Conservation (phyloP, 2,329 filamentous ascomycete species). For the Paraphoma sp. region DNA sequence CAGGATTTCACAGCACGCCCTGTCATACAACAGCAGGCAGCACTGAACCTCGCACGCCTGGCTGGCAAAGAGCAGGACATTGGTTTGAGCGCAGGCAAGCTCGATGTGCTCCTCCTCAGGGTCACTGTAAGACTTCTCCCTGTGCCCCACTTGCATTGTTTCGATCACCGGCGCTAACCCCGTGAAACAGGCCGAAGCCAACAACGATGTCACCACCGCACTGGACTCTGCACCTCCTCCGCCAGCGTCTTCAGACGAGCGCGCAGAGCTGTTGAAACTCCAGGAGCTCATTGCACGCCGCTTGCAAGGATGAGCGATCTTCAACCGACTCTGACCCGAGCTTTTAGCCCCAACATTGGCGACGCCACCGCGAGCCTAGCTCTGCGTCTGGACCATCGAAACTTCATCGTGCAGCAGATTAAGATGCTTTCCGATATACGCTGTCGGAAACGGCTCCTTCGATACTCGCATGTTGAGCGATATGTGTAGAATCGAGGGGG, state of each 20-base stretch:
- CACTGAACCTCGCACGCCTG: conserved; percentile 68
- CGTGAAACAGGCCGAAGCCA: conserved; percentile 50
- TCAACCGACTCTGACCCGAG: conserved; percentile 18
- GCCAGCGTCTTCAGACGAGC: conserved; percentile 32
- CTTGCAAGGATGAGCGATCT: conserved; percentile 30
- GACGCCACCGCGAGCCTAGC: conserved; percentile 23
- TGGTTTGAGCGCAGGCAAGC: conserved; percentile 54
- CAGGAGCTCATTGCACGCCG: conserved; percentile 41
- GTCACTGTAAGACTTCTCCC: conserved; percentile 64
- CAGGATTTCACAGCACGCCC: conserved; percentile 38
- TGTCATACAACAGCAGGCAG: conserved; percentile 69
- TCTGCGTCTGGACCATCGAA: conserved; percentile 24
- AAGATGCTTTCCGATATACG: conserved; percentile 5
- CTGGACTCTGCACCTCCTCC: conserved; percentile 35
- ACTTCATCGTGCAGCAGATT: conserved; percentile 16
- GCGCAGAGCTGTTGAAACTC: conserved; percentile 38
- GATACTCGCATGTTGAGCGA: background rate
- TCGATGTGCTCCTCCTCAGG: conserved; percentile 62
- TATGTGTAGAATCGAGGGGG: background rate
- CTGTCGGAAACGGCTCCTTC: conserved; percentile 2
- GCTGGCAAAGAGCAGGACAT: conserved; percentile 59
- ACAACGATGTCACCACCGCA: conserved; percentile 41
- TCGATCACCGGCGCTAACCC: conserved; percentile 43
- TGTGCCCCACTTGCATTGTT: conserved; percentile 33
- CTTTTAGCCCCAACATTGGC: conserved; percentile 20